These are phyloP conservation scores for Trichosporon ovoides DNA, from an alignment of 1,284 basidiomycete species.

Conservation along the genomic window DNA sequence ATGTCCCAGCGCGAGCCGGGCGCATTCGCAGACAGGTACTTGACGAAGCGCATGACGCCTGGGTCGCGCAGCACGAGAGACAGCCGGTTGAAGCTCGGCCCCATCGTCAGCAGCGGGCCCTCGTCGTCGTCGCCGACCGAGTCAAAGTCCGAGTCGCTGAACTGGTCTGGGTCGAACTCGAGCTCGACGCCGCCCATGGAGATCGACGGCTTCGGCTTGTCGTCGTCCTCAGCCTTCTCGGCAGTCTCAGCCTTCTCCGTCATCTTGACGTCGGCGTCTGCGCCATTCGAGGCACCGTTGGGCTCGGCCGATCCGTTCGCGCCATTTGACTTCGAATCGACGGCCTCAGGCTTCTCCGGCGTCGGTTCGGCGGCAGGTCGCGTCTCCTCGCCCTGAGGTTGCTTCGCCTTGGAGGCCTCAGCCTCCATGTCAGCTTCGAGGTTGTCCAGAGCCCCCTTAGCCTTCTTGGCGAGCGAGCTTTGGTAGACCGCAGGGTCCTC, in stretches of 20 bases:
- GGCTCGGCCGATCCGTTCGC: constrained; percentile 17
- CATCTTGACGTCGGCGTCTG: constrained; percentile 1
- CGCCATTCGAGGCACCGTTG: constrained; percentile 8
- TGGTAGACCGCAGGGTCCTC: constrained; percentile 93
- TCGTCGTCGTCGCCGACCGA: constrained; percentile 58
- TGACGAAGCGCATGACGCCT: constrained; percentile 87
- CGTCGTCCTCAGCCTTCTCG: constrained; percentile 6
- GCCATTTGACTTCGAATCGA: constrained; percentile 30
- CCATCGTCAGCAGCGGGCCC: constrained; percentile 78
- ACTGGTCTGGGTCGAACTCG: constrained; percentile 49
- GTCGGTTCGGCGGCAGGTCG: background rate
- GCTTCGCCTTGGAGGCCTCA: constrained; percentile 15
- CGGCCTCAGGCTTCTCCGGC: constrained; percentile 16
- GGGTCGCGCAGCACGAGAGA: constrained; percentile 87
- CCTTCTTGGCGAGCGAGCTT: constrained; percentile 52
- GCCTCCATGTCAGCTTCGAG: constrained; percentile 28
- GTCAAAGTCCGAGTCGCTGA: constrained; percentile 48
- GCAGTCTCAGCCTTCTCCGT: background rate
- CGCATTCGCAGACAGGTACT: constrained; percentile 82
- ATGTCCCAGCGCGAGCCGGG: constrained; percentile 86
- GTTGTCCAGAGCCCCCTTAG: constrained; percentile 18
- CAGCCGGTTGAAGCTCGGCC: constrained; percentile 85
- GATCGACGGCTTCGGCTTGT: constrained; percentile 19
- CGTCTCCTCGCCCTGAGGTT: constrained; percentile 41
- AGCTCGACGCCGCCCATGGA: constrained; percentile 42